Conservation (phyloP, 352 stramenopile species). For the Peronospora farinosa region DNA sequence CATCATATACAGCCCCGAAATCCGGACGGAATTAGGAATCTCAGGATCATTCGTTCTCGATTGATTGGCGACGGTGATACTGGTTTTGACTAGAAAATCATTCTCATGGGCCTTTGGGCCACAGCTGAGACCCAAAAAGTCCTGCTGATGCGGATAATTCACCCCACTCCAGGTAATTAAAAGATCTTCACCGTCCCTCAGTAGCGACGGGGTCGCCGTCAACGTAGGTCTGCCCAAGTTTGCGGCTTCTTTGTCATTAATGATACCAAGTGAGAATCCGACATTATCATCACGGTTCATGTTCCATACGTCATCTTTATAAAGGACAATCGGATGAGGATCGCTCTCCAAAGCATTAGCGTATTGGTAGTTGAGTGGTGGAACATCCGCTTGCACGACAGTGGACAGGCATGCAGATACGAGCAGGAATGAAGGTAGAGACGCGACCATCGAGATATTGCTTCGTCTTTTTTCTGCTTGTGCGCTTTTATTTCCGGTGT, state of each 20-base stretch:
- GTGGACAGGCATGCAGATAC: slow-evolving; percentile 7
- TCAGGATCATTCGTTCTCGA: slow-evolving; percentile 17
- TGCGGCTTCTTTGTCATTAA: slow-evolving; percentile 1
- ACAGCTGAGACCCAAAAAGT: slow-evolving; percentile 70
- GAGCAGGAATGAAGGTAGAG: slow-evolving; percentile 11
- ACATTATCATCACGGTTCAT: slow-evolving; percentile 7
- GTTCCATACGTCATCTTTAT: slow-evolving; percentile 23
- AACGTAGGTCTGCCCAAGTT: slow-evolving; percentile 16
- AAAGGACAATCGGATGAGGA: slow-evolving; percentile 11
- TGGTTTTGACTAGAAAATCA: slow-evolving; percentile 49
- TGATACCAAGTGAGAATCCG: slow-evolving; percentile 8
- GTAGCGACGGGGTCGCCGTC: slow-evolving; percentile 35
- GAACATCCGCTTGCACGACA: slow-evolving; percentile 14
- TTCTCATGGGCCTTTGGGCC: slow-evolving; percentile 39
- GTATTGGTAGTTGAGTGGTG: slow-evolving; percentile 17
- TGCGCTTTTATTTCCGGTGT: too few species aligned
- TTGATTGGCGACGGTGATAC: slow-evolving; percentile 28
- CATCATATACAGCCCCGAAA: slow-evolving; percentile 71
- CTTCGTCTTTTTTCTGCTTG: too few species aligned
- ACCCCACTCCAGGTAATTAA: slow-evolving; percentile 62
- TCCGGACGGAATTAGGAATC: slow-evolving; percentile 40
- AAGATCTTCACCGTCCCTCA: slow-evolving; percentile 64
- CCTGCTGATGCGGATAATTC: slow-evolving; percentile 36
- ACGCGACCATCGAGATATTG: slow-evolving; percentile 11
- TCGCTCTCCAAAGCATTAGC: slow-evolving; percentile 19